A percentile compares a stretch with the other conserved stretches of the same genome.
Evolutionary conservation across 139 green algal genomes (phyloP).

Genomic region (Chlorella sp.): DNA sequence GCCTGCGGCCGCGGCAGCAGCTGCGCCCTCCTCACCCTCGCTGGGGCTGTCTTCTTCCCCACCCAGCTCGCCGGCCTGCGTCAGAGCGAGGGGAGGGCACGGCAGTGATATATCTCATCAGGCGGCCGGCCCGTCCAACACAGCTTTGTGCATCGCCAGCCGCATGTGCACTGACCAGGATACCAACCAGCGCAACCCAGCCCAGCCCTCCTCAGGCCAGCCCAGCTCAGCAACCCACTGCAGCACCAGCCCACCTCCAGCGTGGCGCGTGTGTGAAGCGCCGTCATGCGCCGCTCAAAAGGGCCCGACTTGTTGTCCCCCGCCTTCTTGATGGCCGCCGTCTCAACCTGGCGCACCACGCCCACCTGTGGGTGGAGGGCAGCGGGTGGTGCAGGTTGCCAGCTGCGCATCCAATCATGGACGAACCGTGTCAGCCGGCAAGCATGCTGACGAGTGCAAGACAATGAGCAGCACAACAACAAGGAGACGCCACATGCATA

Average conservation of each 20-base stretch:
- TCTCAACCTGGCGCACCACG: slow-evolving; percentile 84
- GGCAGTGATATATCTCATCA: neutral
- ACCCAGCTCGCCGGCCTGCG: slow-evolving; percentile 36
- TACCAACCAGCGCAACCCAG: too few species aligned
- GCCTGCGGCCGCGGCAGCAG: neutral
- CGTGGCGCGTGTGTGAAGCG: slow-evolving; percentile 89
- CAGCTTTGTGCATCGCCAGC: too few species aligned
- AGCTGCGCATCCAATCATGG: too few species aligned
- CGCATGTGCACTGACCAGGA: too few species aligned
- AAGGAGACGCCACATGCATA: too few species aligned
- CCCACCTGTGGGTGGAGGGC: slow-evolving; percentile 66
- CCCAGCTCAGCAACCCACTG: neutral
- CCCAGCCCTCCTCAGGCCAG: neutral
- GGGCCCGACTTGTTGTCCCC: slow-evolving; percentile 64
- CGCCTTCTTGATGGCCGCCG: slow-evolving; percentile 85
- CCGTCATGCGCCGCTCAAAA: slow-evolving; percentile 85
- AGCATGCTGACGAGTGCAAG: too few species aligned
- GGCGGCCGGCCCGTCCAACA: too few species aligned
- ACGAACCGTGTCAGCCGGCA: too few species aligned
- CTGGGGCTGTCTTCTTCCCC: neutral
- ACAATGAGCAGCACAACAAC: too few species aligned
- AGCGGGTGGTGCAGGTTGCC: too few species aligned
- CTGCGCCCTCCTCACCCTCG: slow-evolving; percentile 14
- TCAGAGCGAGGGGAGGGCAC: neutral
- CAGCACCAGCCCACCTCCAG: slow-evolving; percentile 69